Evolutionary conservation across 495 filamentous ascomycete species (phyloP).

Genomic region (Aspergillus nanangensis): DNA sequence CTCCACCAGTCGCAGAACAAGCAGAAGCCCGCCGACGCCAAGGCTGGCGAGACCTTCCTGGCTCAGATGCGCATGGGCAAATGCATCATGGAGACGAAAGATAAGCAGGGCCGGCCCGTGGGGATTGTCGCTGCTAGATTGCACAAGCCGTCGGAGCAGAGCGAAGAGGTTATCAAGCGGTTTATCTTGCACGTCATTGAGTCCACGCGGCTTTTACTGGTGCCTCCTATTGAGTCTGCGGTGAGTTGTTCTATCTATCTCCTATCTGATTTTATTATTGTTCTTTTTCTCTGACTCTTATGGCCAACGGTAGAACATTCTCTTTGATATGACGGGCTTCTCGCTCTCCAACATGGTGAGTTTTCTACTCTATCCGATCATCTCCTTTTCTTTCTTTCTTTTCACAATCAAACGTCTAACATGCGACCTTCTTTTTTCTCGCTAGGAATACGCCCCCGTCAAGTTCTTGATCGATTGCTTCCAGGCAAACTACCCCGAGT

Average conservation of each 20-base stretch:
- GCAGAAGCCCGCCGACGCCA: conserved; percentile 48
- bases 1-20: conserved; percentile 49
- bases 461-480: conserved; percentile 98
- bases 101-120: conserved; percentile 79
- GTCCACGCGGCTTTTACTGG: conserved; percentile 72
- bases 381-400: too few relatives aligned
- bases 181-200: conserved; percentile 94
- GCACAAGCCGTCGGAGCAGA: conserved; percentile 83
- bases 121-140: conserved; percentile 74
- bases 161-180: conserved; percentile 70
- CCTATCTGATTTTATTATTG: conserved; percentile 12
- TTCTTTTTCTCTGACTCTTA: too few relatives aligned
- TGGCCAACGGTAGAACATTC: conserved; percentile 52
- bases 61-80: conserved; percentile 86
- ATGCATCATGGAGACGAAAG: conserved; percentile 79
- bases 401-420: neutral
- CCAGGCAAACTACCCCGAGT: conserved; percentile 95
- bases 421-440: neutral
- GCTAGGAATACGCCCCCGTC: conserved; percentile 84
- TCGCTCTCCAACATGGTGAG: conserved; percentile 87
- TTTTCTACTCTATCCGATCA: too few relatives aligned
- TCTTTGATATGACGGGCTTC: conserved; percentile 95
- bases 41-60: conserved; percentile 74
- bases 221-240: conserved; percentile 76
- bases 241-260: conserved; percentile 44